Conservation (phyloP, 169 alveolate genomes). For the Plasmodium ovale region DNA sequence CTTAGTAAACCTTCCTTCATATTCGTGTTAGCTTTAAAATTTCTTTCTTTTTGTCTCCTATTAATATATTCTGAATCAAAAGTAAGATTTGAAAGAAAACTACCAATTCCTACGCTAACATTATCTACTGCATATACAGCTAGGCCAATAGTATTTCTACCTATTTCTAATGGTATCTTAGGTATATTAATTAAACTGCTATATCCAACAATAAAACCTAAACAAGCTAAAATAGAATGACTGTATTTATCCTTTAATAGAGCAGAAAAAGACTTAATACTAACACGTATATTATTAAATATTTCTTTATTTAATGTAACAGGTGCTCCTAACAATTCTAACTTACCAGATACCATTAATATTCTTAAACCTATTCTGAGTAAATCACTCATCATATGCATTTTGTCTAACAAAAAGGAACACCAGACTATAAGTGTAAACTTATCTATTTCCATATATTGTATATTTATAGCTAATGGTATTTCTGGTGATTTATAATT, state of each 20-base stretch:
- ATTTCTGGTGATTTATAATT: slow-evolving; percentile 79
- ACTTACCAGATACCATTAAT: slow-evolving; percentile 82
- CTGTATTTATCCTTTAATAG: slow-evolving; percentile 87
- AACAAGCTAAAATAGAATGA: slow-evolving; percentile 83
- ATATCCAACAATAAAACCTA: slow-evolving; percentile 91
- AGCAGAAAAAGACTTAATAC: slow-evolving; percentile 85
- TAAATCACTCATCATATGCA: slow-evolving; percentile 90
- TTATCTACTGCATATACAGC: slow-evolving; percentile 92
- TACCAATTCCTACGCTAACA: slow-evolving; percentile 89
- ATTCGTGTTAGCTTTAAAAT: slow-evolving; percentile 79
- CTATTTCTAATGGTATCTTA: slow-evolving; percentile 90
- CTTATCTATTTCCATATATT: slow-evolving; percentile 83
- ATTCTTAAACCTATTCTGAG: slow-evolving; percentile 87
- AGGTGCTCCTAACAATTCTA: slow-evolving; percentile 89
- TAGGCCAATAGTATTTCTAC: slow-evolving; percentile 89
- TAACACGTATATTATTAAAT: slow-evolving; percentile 83
- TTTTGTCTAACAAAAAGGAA: slow-evolving; percentile 85
- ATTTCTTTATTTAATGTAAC: slow-evolving; percentile 87
- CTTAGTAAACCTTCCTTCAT: slow-evolving; percentile 89
- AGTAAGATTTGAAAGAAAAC: slow-evolving; percentile 89
- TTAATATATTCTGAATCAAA: slow-evolving; percentile 92
- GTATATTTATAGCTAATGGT: slow-evolving; percentile 85
- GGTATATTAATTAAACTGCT: slow-evolving; percentile 92
- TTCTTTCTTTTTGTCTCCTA: slow-evolving; percentile 86
- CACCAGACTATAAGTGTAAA: slow-evolving; percentile 88